phyloP scores from a whole-genome alignment of 1,139 yeast species.

The Nematodospora anomalae region DNA sequence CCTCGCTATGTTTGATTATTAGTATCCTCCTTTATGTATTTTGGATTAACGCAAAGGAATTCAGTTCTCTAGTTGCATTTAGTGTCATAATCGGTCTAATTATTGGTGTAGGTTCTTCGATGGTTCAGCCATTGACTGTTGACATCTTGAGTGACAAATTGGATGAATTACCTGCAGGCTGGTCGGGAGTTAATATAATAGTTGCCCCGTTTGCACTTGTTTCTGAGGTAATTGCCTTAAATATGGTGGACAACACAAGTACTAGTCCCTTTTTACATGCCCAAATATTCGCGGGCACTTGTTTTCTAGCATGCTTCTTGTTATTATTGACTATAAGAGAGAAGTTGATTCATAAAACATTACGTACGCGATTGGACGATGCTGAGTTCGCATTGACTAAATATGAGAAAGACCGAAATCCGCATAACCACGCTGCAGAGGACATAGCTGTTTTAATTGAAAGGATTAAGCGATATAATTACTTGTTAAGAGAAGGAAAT shows the following conservation, averaged over 20 bases:
- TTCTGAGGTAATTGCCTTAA: constrained; percentile 52
- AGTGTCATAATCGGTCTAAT: constrained; percentile 51
- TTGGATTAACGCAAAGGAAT: constrained; percentile 59
- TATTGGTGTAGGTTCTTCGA: constrained; percentile 63
- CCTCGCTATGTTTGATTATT: constrained; percentile 29
- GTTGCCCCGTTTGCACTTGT: constrained; percentile 47
- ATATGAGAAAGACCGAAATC: constrained; percentile 5
- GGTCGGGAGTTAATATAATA: constrained; percentile 56
- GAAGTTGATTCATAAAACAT: constrained; percentile 25
- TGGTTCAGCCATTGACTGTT: constrained; percentile 59
- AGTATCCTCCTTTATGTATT: constrained; percentile 42
- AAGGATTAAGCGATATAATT: constrained; percentile 22
- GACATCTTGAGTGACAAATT: constrained; percentile 48
- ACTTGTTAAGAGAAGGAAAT: constrained; percentile 16
- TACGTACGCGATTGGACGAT: constrained; percentile 15
- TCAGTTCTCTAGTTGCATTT: constrained; percentile 51
- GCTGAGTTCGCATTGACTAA: constrained; percentile 8
- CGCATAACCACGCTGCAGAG: constrained; percentile 14
- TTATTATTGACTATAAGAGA: constrained; percentile 34
- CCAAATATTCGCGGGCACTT: constrained; percentile 59
- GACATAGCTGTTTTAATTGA: constrained; percentile 16
- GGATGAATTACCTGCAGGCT: constrained; percentile 54
- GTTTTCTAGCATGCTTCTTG: constrained; percentile 35
- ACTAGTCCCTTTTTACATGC: constrained; percentile 54
- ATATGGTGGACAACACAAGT: constrained; percentile 30